These are phyloP conservation scores for Solanum peruvianum DNA, from an alignment of 257 asterid genomes.

Conservation along the genomic window DNA sequence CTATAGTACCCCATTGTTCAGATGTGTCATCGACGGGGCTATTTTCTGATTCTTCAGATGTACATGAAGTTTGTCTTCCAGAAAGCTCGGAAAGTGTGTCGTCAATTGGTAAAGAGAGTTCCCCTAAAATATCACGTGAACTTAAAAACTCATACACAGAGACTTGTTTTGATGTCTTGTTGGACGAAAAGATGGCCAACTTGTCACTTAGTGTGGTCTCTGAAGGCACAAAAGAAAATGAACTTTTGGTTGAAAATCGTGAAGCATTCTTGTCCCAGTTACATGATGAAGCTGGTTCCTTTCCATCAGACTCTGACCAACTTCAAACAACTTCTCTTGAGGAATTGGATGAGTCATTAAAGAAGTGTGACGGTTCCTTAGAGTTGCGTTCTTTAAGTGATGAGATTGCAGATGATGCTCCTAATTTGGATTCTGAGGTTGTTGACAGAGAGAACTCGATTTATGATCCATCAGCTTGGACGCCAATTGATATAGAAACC, in stretches of 20 bases:
- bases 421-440: constrained; percentile 9
- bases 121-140: background rate
- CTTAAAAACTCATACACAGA: constrained; percentile 8
- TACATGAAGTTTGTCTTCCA: constrained; percentile 5
- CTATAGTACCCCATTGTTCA: constrained; percentile 1
- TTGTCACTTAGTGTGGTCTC: constrained; percentile 26
- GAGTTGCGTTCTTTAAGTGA: constrained; percentile 4
- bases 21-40: constrained; percentile 5
- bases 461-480: constrained; percentile 58
- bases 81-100: background rate
- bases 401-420: constrained; percentile 15
- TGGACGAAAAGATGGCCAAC: constrained; percentile 33
- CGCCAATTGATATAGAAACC: constrained; percentile 60
- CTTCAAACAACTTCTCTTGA: background rate
- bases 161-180: constrained; percentile 4
- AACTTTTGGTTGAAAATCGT: constrained; percentile 19
- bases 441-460: constrained; percentile 4
- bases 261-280: constrained; percentile 35
- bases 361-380: constrained; percentile 9
- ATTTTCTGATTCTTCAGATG: background rate
- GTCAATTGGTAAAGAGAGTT: constrained; percentile 13
- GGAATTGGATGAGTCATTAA: constrained; percentile 3
- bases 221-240: constrained; percentile 15
- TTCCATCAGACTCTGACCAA: constrained; percentile 19
- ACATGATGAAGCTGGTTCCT: constrained; percentile 21